Percentiles rank a stretch among this genome's conserved stretches.
phyloP scores from a whole-genome alignment of 495 filamentous ascomycete genomes.

The Geopyxis carbonaria region DNA sequence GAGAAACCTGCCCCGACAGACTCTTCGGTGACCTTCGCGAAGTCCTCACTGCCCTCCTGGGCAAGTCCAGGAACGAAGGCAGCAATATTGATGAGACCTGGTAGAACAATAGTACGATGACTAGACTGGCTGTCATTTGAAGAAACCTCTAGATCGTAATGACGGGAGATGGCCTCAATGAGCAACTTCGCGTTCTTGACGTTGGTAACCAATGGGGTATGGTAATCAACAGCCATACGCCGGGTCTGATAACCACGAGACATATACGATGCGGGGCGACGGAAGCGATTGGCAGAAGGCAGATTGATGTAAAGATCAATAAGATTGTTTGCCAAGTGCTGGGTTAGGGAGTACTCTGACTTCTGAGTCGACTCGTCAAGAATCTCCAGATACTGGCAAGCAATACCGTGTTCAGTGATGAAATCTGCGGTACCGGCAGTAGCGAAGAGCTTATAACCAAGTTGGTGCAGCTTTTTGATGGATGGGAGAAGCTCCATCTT shows the following conservation, averaged over 20 bases:
- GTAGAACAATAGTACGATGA: slow-evolving; percentile 57
- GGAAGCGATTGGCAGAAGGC: slow-evolving; percentile 90
- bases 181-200: slow-evolving; percentile 98
- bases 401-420: slow-evolving; percentile 74
- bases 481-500: slow-evolving; percentile 95
- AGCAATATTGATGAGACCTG: slow-evolving; percentile 63
- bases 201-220: slow-evolving; percentile 91
- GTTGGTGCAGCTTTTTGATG: slow-evolving; percentile 64
- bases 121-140: slow-evolving; percentile 79
- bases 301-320: slow-evolving; percentile 98
- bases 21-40: slow-evolving; percentile 52
- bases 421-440: slow-evolving; percentile 94
- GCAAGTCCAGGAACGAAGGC: slow-evolving; percentile 63
- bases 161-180: slow-evolving; percentile 79
- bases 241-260: slow-evolving; percentile 89
- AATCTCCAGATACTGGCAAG: slow-evolving; percentile 80
- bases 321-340: slow-evolving; percentile 88
- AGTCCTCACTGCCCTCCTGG: slow-evolving; percentile 46
- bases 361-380: slow-evolving; percentile 61
- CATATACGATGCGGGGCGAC: slow-evolving; percentile 94
- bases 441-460: slow-evolving; percentile 88
- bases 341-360: slow-evolving; percentile 86
- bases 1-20: slow-evolving; percentile 64
- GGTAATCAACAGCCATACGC: slow-evolving; percentile 97
- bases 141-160: slow-evolving; percentile 66